Conservation (phyloP, 805 yeast species). For the Starmera caribaea region DNA sequence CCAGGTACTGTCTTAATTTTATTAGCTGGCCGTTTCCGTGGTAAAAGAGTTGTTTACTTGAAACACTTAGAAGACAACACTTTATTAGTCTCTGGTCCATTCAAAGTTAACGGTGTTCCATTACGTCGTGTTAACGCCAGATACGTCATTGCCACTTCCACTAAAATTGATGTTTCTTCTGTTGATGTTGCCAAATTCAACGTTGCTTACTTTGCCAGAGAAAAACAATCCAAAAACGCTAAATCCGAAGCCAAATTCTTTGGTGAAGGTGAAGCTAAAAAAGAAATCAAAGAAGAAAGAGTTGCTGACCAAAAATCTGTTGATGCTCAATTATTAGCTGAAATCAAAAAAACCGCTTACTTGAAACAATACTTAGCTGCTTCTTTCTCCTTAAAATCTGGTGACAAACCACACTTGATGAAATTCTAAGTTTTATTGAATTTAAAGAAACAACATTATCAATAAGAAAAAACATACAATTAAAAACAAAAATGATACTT, state of each 20-base stretch:
- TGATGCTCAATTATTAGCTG: constrained; percentile 85
- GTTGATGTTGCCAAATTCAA: constrained; percentile 87
- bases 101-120: constrained; percentile 99
- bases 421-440: constrained; percentile 59
- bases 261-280: constrained; percentile 61
- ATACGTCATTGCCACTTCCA: constrained; percentile 98
- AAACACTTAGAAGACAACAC: constrained; percentile 98
- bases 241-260: constrained; percentile 92
- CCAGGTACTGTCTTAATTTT: constrained; percentile 98
- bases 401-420: constrained; percentile 98
- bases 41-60: constrained; percentile 98
- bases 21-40: constrained; percentile 99
- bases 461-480: too few relatives aligned
- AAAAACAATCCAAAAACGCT: constrained; percentile 72
- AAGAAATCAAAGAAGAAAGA: constrained; percentile 89
- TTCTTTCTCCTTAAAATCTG: constrained; percentile 93
- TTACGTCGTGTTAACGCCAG: constrained; percentile 98
- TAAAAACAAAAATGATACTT: too few relatives aligned
- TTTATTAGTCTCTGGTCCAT: constrained; percentile 94
- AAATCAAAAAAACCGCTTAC: constrained; percentile 95
- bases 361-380: constrained; percentile 94
- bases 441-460: too few relatives aligned
- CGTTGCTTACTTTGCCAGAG: constrained; percentile 94
- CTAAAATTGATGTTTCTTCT: constrained; percentile 70
- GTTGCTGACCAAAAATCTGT: constrained; percentile 93